Percentiles rank a stretch among this genome's conserved stretches.
Conservation (phyloP, 805 yeast genomes). For the Lipomyces sp. region DNA sequence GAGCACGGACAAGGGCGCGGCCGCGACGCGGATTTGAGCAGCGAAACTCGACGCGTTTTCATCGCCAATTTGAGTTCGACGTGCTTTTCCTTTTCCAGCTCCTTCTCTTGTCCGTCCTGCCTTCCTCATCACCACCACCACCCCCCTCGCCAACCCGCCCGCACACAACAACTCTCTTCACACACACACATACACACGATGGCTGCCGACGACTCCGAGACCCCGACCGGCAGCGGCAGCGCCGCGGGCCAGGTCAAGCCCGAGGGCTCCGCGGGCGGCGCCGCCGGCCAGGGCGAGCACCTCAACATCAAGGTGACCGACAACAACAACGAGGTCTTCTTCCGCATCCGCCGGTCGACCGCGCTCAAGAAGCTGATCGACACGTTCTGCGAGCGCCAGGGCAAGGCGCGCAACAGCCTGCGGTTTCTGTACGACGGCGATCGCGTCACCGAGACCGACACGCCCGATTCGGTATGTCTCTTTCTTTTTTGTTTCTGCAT, state of each 20-base stretch:
- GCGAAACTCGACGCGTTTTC: too few relatives aligned
- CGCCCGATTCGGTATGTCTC: conserved; percentile 67
- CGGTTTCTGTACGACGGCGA: conserved; percentile 93
- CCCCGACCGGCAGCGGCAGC: conserved; percentile 38
- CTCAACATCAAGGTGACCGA: conserved; percentile 92
- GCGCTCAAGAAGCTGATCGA: conserved; percentile 94
- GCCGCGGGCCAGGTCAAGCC: conserved; percentile 49
- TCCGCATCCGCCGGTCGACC: conserved; percentile 90
- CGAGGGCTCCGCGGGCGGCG: conserved; percentile 41
- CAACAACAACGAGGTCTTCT: conserved; percentile 88
- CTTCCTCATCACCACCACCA: too few relatives aligned
- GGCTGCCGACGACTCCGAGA: conserved; percentile 32
- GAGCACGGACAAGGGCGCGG: too few relatives aligned
- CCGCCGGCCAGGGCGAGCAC: conserved; percentile 66
- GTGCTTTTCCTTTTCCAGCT: too few relatives aligned
- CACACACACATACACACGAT: too few relatives aligned
- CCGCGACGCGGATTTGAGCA: too few relatives aligned
- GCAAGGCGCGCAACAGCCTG: conserved; percentile 75
- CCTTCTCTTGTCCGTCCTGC: too few relatives aligned
- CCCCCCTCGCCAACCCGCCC: too few relatives aligned
- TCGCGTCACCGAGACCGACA: conserved; percentile 79
- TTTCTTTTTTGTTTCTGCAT: background rate
- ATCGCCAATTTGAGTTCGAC: too few relatives aligned
- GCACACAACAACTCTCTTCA: too few relatives aligned
- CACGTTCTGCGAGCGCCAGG: conserved; percentile 97